Base-by-base conservation (phyloP, 441 rosid species). In the Pelargonium citronellum region DNA sequence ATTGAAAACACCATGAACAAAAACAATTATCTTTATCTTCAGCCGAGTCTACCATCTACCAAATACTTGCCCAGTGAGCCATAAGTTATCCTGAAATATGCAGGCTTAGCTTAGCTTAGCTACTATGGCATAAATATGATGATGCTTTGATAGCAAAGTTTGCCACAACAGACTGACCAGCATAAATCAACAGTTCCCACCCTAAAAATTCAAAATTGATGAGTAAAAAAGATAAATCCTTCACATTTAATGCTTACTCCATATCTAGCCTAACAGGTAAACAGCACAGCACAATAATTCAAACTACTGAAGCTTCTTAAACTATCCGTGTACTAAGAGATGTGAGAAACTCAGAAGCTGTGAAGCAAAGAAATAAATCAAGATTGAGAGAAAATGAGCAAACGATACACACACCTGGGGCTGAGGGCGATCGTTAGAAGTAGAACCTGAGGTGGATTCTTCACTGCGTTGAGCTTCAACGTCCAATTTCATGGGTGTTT, bases 381-480 rank as follows among this genome's bases (percentile, higher is more conserved):
- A 17, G 44, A 39, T 10, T 16, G 10, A 55, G 58, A 4, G 20
- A 15, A 24, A 22, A 10, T 10, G 4, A 44, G 24, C 47, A 15
- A 55, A 13, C n/a, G 22, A 10, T 34, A 12, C 20, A 27, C 53
- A 73, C 53, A 76, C 69, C 76, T 66, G 80, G 22, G 73, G 24
- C 30, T 27, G 30, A 3, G 30, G 30, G 57, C 16, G 68, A 69
- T 71, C 57, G 27, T 68, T 63, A 6, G 76, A 73, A 71, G 30
- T 1, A 27, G 30, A 27, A 1, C 62, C 72, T 10, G 75, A 61
- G 37, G 75, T 68, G 65, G 77, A 67, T 13, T 61, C 75, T 58
- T 67, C 77, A 9, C 13, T 61, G 10, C 65, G 77, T 66, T 24
- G 77, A 53, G 22, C 71, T 61, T 64, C 79, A 20, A 58, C 70